Evolutionary conservation across 768 basidiomycete species (phyloP), one percentile per base, ranked within the genome.

Genomic region (Xerocomellus chrysenteron): DNA sequence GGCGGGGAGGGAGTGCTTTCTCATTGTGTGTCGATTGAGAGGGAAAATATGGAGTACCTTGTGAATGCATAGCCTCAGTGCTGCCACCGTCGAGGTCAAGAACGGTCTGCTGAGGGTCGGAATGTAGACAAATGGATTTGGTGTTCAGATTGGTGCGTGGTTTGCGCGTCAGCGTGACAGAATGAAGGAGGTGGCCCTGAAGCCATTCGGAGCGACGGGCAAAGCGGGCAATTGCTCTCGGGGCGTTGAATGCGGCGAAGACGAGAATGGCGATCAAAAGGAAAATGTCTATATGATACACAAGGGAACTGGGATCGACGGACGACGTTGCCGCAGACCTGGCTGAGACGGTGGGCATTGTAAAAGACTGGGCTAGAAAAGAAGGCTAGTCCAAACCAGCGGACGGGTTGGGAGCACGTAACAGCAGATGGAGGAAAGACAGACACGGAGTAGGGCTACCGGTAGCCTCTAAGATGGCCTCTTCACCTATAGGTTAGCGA

Each of bases 221-320:
- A 54, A 85, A 73, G 43, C 85, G 80, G 21, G 77, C 79, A 13
- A 84, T 54, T 16, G 74, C 74, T 41, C 82, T 78, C 19, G 85
- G 85, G 9, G 82, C 63, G 7, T 75, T 72, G 57, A 77, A 68
- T 6, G 80, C 56, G 52, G 78, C 70, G 42, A 80, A 70, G 30
- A 76, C 40, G 0, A 68, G 73, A 39, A 80, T 66, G 47, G 79
- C 46, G 24, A 74, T 69, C 54, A 81, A 51, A 47, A 85, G 65
- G 62, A 82, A 71, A 42, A 84, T 65, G 71, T 80, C 72, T 47
- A 81, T 59, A 53, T 77, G 73, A 60, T 63, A 68, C n/a, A 76
- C 66, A 8, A 77, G 48, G 30, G 54, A 35, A 28, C 39, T 13
- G 16, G 65, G 16, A 13, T 59, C 30, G 26, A 54, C 47, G 46